These are phyloP conservation scores for Sporothrix dimorphospora DNA, from an alignment of 2,329 filamentous ascomycete species.

Conservation along the genomic window DNA sequence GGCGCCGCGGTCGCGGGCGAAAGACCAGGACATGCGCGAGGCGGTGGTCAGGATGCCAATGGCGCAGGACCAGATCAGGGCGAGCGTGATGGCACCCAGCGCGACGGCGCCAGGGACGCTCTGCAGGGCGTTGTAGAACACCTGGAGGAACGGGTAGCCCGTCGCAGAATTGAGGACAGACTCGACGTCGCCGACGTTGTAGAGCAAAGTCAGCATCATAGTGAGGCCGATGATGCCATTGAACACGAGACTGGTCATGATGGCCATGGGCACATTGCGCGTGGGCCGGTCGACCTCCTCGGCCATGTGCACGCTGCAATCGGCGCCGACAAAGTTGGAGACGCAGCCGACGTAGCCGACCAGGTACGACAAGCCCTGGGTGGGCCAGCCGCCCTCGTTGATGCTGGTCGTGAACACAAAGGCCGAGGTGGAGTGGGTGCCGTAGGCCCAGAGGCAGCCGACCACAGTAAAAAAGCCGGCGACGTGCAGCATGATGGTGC, in stretches of 20 bases:
- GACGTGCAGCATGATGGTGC: conserved; percentile 44
- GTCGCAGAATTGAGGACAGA: conserved; percentile 34
- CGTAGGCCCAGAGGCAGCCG: conserved; percentile 33
- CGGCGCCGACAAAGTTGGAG: conserved; percentile 41
- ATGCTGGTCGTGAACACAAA: conserved; percentile 51
- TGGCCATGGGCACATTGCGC: conserved; percentile 41
- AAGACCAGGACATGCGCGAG: conserved; percentile 51
- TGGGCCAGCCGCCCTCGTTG: conserved; percentile 53
- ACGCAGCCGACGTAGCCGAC: conserved; percentile 48
- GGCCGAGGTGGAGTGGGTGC: conserved; percentile 29
- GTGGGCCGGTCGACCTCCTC: conserved; percentile 45
- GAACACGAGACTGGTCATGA: conserved; percentile 40
- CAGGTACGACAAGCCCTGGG: conserved; percentile 49
- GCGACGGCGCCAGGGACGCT: conserved; percentile 52
- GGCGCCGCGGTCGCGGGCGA: conserved; percentile 33
- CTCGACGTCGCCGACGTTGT: conserved; percentile 39
- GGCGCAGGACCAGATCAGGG: conserved; percentile 51
- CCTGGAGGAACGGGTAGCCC: conserved; percentile 55
- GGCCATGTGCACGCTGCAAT: conserved; percentile 42
- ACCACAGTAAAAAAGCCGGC: conserved; percentile 33
- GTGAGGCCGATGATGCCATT: conserved; percentile 43
- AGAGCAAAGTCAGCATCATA: conserved; percentile 44
- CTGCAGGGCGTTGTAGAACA: conserved; percentile 54
- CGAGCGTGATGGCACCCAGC: conserved; percentile 53
- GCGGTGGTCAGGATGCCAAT: conserved; percentile 59